Conservation (phyloP, 2,329 filamentous ascomycete genomes). For the Venturia effusa region DNA sequence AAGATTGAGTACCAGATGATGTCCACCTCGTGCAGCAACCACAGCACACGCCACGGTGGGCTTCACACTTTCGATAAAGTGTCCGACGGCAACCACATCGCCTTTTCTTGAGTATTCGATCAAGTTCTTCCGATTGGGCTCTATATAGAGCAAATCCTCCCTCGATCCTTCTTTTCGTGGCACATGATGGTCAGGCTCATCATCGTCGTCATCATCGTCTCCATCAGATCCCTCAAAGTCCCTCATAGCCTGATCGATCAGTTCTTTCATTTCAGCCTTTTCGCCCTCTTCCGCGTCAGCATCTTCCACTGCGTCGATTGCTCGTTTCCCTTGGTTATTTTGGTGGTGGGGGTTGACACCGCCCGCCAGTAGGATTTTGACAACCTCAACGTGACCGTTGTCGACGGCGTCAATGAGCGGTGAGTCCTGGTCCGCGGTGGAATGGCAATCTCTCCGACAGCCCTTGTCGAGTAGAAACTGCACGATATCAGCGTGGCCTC, state of each 20-base stretch:
- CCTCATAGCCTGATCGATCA: conserved; percentile 49
- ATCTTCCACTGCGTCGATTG: conserved; percentile 69
- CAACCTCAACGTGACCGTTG: conserved; percentile 83
- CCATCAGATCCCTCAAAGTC: conserved; percentile 28
- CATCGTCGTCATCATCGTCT: conserved; percentile 31
- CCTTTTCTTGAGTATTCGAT: conserved; percentile 38
- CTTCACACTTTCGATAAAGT: conserved; percentile 39
- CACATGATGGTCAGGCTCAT: conserved; percentile 17
- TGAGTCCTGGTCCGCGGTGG: conserved; percentile 69
- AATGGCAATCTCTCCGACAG: conserved; percentile 72
- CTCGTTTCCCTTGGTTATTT: conserved; percentile 87
- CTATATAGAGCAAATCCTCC: conserved; percentile 37
- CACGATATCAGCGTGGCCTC: conserved; percentile 79
- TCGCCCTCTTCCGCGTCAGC: conserved; percentile 51
- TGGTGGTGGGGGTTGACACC: conserved; percentile 86
- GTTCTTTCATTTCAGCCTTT: conserved; percentile 67
- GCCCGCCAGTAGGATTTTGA: conserved; percentile 70
- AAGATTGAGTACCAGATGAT: conserved; percentile 76
- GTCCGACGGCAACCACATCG: conserved; percentile 36
- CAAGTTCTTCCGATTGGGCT: conserved; percentile 37
- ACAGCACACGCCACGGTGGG: conserved; percentile 80
- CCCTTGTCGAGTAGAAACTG: conserved; percentile 74
- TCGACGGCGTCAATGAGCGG: conserved; percentile 93
- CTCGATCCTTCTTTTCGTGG: conserved; percentile 19
- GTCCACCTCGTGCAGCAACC: conserved; percentile 82